phyloP scores from a whole-genome alignment of 495 filamentous ascomycete species.

The Trichoderma reesei region DNA sequence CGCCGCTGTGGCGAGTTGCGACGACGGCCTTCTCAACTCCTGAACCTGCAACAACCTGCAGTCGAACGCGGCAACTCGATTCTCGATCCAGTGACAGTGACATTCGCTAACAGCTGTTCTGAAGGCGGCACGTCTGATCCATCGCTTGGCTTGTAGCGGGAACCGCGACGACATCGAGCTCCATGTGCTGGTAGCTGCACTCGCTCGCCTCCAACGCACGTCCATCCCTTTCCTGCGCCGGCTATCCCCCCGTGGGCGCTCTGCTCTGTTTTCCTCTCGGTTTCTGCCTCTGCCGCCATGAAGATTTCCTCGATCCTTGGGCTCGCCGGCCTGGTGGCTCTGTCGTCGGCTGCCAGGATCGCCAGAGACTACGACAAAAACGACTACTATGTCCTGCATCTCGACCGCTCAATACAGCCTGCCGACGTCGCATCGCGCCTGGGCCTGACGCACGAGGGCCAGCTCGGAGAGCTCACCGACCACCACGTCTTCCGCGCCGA shows the following conservation, averaged over 20 bases:
- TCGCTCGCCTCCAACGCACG: neutral
- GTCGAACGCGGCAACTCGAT: neutral
- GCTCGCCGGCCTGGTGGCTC: conserved; percentile 10
- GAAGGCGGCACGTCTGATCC: neutral
- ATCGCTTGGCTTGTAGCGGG: neutral
- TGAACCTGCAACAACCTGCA: neutral
- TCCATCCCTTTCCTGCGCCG: conserved; percentile 5
- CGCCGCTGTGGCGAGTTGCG: neutral
- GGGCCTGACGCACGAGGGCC: conserved; percentile 73
- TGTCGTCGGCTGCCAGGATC: conserved; percentile 1
- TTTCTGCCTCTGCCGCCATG: conserved; percentile 9
- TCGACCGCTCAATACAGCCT: conserved; percentile 56
- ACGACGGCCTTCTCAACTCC: neutral
- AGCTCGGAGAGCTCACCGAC: conserved; percentile 65
- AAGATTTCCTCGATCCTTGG: conserved; percentile 9
- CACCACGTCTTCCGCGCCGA: conserved; percentile 79
- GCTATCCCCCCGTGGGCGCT: neutral
- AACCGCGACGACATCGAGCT: neutral
- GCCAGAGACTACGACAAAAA: conserved; percentile 51
- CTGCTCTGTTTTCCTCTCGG: too few species aligned
- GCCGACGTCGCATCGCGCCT: conserved; percentile 61
- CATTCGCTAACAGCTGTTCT: neutral
- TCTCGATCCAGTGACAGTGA: neutral
- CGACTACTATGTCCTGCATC: conserved; percentile 86
- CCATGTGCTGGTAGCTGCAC: neutral